Conservation (phyloP, 345 rosid genomes). For the Eucalyptus victrix region DNA sequence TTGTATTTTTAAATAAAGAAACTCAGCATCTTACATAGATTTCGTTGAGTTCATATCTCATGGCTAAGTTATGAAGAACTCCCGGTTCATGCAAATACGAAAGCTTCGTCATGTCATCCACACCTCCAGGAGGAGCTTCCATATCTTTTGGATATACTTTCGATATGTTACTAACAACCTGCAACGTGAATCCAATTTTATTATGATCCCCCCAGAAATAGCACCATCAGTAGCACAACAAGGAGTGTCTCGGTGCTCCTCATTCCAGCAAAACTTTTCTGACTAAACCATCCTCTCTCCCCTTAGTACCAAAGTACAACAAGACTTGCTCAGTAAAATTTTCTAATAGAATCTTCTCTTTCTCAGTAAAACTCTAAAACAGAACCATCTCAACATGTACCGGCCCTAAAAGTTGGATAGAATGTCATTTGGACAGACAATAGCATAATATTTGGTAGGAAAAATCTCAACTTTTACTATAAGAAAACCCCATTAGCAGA, state of each 20-base stretch:
- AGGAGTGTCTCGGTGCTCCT: neutral
- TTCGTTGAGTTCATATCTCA: conserved; percentile 97
- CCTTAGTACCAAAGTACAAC: neutral
- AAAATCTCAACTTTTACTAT: neutral
- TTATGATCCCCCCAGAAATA: neutral
- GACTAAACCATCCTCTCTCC: neutral
- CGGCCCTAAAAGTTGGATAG: neutral
- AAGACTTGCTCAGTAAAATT: neutral
- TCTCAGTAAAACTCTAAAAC: neutral
- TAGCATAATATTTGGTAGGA: neutral
- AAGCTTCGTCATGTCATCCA: conserved; percentile 99
- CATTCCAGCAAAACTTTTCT: neutral
- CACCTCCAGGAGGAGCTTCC: conserved; percentile 97
- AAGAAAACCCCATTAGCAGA: neutral
- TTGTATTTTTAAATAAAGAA: neutral
- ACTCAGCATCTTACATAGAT: conserved; percentile 57
- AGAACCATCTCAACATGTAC: neutral
- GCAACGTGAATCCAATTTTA: conserved; percentile 1
- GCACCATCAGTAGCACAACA: neutral
- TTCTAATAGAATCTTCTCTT: neutral
- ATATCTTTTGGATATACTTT: conserved; percentile 89
- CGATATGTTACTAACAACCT: conserved; percentile 78
- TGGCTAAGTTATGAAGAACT: conserved; percentile 81
- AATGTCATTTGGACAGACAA: neutral
- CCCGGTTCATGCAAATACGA: conserved; percentile 99